These are phyloP conservation scores for Acer saccharum DNA, from an alignment of 345 rosid species.

Conservation along the genomic window DNA sequence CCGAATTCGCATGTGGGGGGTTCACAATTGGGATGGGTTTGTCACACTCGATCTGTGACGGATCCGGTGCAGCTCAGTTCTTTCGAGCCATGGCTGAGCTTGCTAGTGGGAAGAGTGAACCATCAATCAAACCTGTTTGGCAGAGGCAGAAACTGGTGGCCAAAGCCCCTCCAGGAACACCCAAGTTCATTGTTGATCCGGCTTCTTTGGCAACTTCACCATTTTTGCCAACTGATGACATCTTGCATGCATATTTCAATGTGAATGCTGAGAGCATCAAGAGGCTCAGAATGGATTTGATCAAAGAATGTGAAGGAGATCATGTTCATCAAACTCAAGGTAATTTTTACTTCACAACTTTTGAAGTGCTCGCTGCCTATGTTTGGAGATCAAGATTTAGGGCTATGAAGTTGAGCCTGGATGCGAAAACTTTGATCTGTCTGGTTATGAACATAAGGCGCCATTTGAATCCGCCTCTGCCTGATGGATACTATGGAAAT, in stretches of 20 bases:
- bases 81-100: slow-evolving; percentile 17
- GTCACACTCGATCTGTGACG: slow-evolving; percentile 61
- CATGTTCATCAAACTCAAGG: background rate
- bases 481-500: too few relatives aligned
- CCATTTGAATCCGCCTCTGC: too few relatives aligned
- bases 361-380: slow-evolving; percentile 53
- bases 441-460: too few relatives aligned
- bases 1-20: slow-evolving; percentile 60
- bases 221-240: slow-evolving; percentile 36
- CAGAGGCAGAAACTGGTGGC: slow-evolving; percentile 40
- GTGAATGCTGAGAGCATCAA: slow-evolving; percentile 36
- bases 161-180: background rate
- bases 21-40: slow-evolving; percentile 56
- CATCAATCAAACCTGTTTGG: slow-evolving; percentile 56
- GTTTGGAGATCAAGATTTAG: slow-evolving; percentile 54
- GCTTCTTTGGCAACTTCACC: slow-evolving; percentile 40
- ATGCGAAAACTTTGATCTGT: background rate
- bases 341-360: slow-evolving; percentile 31
- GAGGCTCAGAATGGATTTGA: slow-evolving; percentile 32
- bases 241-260: slow-evolving; percentile 37
- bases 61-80: slow-evolving; percentile 59
- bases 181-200: background rate
- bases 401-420: slow-evolving; percentile 44
- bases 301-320: slow-evolving; percentile 17
- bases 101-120: slow-evolving; percentile 35